Conservation (phyloP, 805 yeast genomes). For the Schwanniomyces sp. region DNA sequence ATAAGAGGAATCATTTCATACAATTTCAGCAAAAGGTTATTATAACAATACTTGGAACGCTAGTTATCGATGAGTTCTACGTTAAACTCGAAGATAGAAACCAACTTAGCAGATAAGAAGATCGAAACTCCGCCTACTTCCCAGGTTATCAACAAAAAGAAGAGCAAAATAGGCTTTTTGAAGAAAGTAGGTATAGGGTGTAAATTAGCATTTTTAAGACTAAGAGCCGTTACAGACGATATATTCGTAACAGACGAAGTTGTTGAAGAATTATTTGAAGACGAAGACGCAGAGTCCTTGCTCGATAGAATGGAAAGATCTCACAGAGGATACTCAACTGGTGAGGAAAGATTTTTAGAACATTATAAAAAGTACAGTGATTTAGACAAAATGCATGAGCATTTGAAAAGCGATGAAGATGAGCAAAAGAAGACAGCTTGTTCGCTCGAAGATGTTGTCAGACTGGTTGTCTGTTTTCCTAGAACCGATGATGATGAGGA, state of each 20-base stretch:
- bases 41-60: neutral
- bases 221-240: conserved; percentile 49
- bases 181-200: conserved; percentile 40
- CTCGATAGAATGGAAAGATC: conserved; percentile 20
- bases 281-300: conserved; percentile 29
- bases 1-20: neutral
- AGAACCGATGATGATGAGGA: conserved; percentile 12
- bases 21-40: neutral
- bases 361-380: conserved; percentile 30
- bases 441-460: conserved; percentile 20
- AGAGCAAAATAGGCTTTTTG: conserved; percentile 26
- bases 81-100: neutral
- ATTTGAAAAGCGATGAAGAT: conserved; percentile 8
- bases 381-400: conserved; percentile 32
- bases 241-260: conserved; percentile 50
- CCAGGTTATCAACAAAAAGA: conserved; percentile 1
- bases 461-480: conserved; percentile 18
- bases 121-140: neutral
- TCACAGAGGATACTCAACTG: conserved; percentile 20
- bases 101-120: neutral
- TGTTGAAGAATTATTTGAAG: conserved; percentile 50
- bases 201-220: conserved; percentile 28
- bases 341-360: conserved; percentile 32
- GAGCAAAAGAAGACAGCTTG: conserved; percentile 10
- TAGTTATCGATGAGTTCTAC: neutral